phyloP scores from a whole-genome alignment of 2,329 filamentous ascomycete species.

The Colletotrichum sp. region DNA sequence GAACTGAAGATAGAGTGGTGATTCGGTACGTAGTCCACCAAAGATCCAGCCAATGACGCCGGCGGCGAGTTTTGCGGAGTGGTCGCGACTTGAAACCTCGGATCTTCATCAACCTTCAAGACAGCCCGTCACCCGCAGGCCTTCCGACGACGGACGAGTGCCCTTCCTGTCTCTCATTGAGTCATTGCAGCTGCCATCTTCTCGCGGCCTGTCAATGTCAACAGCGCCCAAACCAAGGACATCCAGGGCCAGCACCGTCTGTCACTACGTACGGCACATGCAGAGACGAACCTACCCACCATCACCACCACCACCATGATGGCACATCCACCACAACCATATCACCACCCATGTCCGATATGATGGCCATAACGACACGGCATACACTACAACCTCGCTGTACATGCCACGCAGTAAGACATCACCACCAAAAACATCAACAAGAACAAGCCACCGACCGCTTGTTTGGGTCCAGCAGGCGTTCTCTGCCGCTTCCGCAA shows the following conservation, averaged over 20 bases:
- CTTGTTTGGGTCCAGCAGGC: neutral
- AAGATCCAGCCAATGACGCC: neutral
- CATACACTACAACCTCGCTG: neutral
- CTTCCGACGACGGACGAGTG: slow-evolving; percentile 2
- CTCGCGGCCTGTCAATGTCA: neutral
- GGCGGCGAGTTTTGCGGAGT: neutral
- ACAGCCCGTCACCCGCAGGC: neutral
- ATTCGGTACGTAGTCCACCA: neutral
- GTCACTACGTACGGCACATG: neutral
- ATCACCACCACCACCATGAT: neutral
- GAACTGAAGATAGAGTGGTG: neutral
- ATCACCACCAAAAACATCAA: neutral
- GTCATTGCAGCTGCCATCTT: neutral
- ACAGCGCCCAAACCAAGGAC: neutral
- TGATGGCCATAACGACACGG: neutral
- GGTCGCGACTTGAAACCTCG: slow-evolving; percentile 14
- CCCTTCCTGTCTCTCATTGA: slow-evolving; percentile 2
- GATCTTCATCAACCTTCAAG: slow-evolving; percentile 4
- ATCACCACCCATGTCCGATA: neutral
- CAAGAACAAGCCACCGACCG: neutral
- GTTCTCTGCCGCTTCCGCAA: neutral
- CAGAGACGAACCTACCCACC: neutral
- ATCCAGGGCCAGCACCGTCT: neutral
- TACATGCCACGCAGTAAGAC: neutral
- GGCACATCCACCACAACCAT: neutral